Evolutionary conservation across 169 alveolate genomes (phyloP).

Genomic region (Cryptosporidium muris): DNA sequence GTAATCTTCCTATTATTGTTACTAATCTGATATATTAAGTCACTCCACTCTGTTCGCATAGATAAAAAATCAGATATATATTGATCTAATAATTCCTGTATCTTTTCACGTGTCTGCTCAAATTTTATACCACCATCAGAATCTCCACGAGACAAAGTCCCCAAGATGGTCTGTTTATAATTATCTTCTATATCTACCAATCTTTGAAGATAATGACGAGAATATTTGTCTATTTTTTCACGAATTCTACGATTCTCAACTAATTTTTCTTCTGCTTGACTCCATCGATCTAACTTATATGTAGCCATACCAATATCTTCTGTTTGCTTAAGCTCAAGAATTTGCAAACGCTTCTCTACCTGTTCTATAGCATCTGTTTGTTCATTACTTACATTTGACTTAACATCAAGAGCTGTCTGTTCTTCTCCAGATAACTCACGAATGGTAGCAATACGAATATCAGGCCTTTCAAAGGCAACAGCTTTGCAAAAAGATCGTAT

Average conservation of each 20-base stretch:
- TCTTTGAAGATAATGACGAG: slow-evolving; percentile 39
- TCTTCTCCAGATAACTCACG: slow-evolving; percentile 32
- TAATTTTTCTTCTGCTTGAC: slow-evolving; percentile 23
- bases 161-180: slow-evolving; percentile 10
- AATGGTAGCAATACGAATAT: slow-evolving; percentile 54
- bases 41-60: slow-evolving; percentile 68
- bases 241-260: slow-evolving; percentile 45
- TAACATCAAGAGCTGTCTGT: not conserved
- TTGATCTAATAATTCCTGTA: slow-evolving; percentile 36
- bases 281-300: slow-evolving; percentile 58
- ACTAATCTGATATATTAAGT: slow-evolving; percentile 49
- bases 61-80: slow-evolving; percentile 45
- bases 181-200: slow-evolving; percentile 42
- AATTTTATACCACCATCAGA: not conserved
- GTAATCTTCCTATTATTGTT: slow-evolving; percentile 53
- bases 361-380: slow-evolving; percentile 43
- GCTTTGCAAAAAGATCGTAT: slow-evolving; percentile 55
- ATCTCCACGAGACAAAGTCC: not conserved
- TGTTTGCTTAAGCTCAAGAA: slow-evolving; percentile 28
- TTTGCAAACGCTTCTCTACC: slow-evolving; percentile 43
- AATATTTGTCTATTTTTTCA: slow-evolving; percentile 50
- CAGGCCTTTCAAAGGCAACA: slow-evolving; percentile 65
- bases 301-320: slow-evolving; percentile 11
- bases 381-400: not conserved
- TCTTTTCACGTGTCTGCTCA: slow-evolving; percentile 16